Base-by-base conservation (phyloP, 805 yeast genomes). In the Zygosaccharomyces bailii region DNA sequence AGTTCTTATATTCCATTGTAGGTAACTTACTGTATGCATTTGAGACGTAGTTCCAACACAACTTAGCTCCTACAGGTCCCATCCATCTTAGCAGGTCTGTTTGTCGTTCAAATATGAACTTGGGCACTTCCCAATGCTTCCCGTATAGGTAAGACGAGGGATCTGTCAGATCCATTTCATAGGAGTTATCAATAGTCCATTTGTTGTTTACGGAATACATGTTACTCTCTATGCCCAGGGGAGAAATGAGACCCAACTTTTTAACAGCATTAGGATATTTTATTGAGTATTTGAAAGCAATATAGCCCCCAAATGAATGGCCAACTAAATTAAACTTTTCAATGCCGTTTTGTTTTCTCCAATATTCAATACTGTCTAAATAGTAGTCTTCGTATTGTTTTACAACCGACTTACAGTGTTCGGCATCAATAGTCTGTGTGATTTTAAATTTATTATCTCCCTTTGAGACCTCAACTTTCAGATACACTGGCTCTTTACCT, bases 221-320 rank as follows among this genome's bases (percentile, higher is more conserved):
- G 38, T 78, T 78, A 34, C 86, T 69, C 54, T 86, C 95, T 14
- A 86, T 79, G 0, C 95, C 95, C 0, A 84, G 85, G 0, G 95
- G 95, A 9, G 88, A 80, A 2, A 83, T 74, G 18, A 86, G 66
- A 2, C 84, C 69, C 51, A 86, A 63, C 46, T 75, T 74, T 11
- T 72, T 64, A 5, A 86, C 70, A 4, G 70, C 59, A 0, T 74
- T 59, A 0, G 89, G 87, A 54, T 82, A 73, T 48, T 69, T 76
- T 34, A 79, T 57, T 1, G 85, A 72, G 59, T 83, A 86, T 5
- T 81, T 75, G 39, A 77, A 76, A 0, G 86, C 76, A 66, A 87
- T 67, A 54, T 84, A 82, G 0, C 88, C 93, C 24, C 95, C 95
- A 51, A 78, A 79, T 0, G 95, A 85, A 61, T 86, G 95, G 0